Base-by-base conservation (phyloP, 2,329 filamentous ascomycete genomes). In the Phialocephala sp. region DNA sequence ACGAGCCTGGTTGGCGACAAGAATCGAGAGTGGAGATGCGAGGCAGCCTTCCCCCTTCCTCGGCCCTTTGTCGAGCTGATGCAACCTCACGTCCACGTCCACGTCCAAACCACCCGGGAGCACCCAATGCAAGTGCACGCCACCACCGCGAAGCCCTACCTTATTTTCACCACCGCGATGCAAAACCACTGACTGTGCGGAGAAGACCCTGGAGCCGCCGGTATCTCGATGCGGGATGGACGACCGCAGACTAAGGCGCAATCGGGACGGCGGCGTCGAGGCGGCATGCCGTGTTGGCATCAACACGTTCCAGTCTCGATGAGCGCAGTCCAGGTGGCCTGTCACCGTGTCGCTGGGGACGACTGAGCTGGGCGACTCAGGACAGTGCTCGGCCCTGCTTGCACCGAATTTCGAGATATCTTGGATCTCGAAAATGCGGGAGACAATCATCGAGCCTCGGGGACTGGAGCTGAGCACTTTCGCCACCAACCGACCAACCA, bases 121-220 rank as follows among this genome's bases (percentile, higher is more conserved):
- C 11, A 8, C 47, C 24, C 47, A 52, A 6, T 52, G 22, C 47
- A 52, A 52, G 47, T 20, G 47, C 15, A 52, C 47, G 47, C 47
- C 47, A 52, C 45, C 18, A 32, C 22, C 3, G 27, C 50, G 32
- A 32, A 32, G 50, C 50, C 50, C 50, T 54, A 54, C 50, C 50
- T 54, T 54, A 54, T 54, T 54, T 54, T 54, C 50, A 54, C 50
- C 50, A 32, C 50, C 50, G 8, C 20, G 24, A 52, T 32, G 47
- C 47, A 24, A 27, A 52, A 8, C 9, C 1, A 52, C 27, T 32
- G 18, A 50, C 14, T 22, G n/a, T 22, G 20, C 15, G 47, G 47
- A 52, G 47, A 52, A 52, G 47, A 52, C 47, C 47, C 47, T 32
- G 20, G 47, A 52, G 20, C 22, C 43, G 24, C 22, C 45, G 22